These are phyloP conservation scores for Prinsepia uniflora DNA, from an alignment of 306 rosid species.

Conservation along the genomic window DNA sequence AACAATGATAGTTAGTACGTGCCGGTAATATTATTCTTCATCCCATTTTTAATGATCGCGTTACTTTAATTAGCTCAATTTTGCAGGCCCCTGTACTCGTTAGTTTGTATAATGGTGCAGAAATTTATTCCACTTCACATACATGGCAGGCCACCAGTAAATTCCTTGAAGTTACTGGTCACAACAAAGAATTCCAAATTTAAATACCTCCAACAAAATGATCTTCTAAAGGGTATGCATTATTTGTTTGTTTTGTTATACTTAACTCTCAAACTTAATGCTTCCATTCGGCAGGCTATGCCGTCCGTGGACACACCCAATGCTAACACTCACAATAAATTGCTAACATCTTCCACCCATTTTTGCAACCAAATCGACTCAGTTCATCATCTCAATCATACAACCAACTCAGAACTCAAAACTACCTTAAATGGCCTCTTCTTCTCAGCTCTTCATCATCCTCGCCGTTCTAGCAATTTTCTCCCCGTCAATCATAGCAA, in stretches of 20 bases:
- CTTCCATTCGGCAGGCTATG: constrained; percentile 1
- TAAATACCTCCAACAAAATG: not conserved
- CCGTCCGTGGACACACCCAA: not conserved
- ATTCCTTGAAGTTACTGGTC: not conserved
- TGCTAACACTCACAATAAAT: not conserved
- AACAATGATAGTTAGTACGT: too few relatives aligned
- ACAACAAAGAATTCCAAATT: not conserved
- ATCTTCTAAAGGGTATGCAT: not conserved
- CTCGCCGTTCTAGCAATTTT: constrained; percentile 24
- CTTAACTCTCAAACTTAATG: not conserved
- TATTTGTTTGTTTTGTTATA: not conserved
- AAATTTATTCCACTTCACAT: not conserved
- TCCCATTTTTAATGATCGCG: too few relatives aligned
- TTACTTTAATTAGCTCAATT: too few relatives aligned
- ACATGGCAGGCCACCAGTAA: not conserved
- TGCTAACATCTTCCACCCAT: not conserved
- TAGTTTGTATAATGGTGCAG: not conserved
- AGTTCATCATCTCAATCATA: not conserved
- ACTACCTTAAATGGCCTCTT: constrained; percentile 17
- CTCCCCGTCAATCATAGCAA: constrained; percentile 30
- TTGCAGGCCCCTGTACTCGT: too few relatives aligned
- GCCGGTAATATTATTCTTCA: too few relatives aligned
- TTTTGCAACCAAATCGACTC: not conserved
- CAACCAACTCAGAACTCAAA: not conserved
- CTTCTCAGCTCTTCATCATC: constrained; percentile 13